Conservation (phyloP, 352 stramenopile genomes). For the Vaucheria bursata region DNA sequence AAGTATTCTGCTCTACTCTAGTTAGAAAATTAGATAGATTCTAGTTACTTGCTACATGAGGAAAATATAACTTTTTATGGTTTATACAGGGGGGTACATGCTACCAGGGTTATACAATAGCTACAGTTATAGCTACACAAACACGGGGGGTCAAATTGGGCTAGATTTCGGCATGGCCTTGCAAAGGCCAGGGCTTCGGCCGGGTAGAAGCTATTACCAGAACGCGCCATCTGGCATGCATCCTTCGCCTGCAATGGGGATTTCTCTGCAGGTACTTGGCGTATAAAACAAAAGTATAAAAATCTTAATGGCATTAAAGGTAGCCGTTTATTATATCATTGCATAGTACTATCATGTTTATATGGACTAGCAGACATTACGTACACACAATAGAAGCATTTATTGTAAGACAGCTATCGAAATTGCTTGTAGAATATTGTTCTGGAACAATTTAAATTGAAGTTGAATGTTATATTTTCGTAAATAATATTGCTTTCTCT, state of each 20-base stretch:
- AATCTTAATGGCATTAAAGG: not conserved
- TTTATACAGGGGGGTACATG: not conserved
- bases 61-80: not conserved
- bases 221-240: slow-evolving; percentile 4
- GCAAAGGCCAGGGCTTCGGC: slow-evolving; percentile 34
- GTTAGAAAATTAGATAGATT: not conserved
- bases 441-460: too few species aligned
- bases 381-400: not conserved
- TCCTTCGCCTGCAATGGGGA: not conserved
- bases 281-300: not conserved
- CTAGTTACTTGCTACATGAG: not conserved
- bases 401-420: not conserved
- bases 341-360: not conserved
- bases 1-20: not conserved
- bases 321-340: not conserved
- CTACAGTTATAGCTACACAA: slow-evolving; percentile 40
- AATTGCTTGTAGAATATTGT: not conserved
- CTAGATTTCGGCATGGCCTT: slow-evolving; percentile 44
- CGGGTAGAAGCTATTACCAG: slow-evolving; percentile 25
- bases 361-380: not conserved
- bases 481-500: not conserved
- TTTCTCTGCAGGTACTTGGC: slow-evolving; percentile 5
- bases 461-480: too few species aligned
- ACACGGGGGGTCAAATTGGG: slow-evolving; percentile 3
- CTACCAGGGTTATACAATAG: not conserved